phyloP scores from a whole-genome alignment of 1,139 yeast genomes.

The Pichia sp. region DNA sequence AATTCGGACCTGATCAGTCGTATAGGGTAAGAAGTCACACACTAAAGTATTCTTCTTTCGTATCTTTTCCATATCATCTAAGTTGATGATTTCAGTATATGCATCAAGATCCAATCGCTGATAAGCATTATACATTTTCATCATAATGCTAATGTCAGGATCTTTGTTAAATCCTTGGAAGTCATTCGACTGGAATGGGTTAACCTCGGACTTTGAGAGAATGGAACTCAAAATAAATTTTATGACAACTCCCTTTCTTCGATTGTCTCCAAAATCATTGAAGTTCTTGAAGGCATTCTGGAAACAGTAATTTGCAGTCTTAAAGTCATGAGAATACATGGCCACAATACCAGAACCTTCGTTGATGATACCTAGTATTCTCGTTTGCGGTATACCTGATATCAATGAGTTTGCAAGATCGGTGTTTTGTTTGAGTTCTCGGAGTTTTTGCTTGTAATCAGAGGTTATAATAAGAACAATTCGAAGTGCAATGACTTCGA shows the following conservation, averaged over 20 bases:
- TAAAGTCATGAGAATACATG: slow-evolving; percentile 55
- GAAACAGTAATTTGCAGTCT: slow-evolving; percentile 55
- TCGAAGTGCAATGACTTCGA: slow-evolving; percentile 59
- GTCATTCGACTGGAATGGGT: slow-evolving; percentile 60
- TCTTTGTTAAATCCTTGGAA: slow-evolving; percentile 33
- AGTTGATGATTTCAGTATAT: slow-evolving; percentile 29
- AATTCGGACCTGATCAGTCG: slow-evolving; percentile 24
- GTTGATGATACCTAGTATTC: slow-evolving; percentile 59
- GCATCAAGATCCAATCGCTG: slow-evolving; percentile 17
- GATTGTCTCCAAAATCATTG: slow-evolving; percentile 70
- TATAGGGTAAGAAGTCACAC: slow-evolving; percentile 23
- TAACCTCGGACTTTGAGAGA: slow-evolving; percentile 54
- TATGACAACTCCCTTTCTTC: slow-evolving; percentile 49
- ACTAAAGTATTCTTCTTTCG: too few species aligned
- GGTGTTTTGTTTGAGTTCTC: slow-evolving; percentile 18
- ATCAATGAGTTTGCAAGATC: slow-evolving; percentile 16
- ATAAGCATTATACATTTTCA: slow-evolving; percentile 21
- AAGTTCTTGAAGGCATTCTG: slow-evolving; percentile 69
- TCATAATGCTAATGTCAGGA: slow-evolving; percentile 13
- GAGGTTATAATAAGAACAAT: slow-evolving; percentile 33
- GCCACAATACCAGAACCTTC: slow-evolving; percentile 73
- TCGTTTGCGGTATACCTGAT: slow-evolving; percentile 70
- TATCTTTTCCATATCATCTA: too few species aligned
- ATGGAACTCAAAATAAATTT: slow-evolving; percentile 60
- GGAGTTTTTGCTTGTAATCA: slow-evolving; percentile 7